Conservation (phyloP, 768 basidiomycete genomes). For the Austroboletus festivus region DNA sequence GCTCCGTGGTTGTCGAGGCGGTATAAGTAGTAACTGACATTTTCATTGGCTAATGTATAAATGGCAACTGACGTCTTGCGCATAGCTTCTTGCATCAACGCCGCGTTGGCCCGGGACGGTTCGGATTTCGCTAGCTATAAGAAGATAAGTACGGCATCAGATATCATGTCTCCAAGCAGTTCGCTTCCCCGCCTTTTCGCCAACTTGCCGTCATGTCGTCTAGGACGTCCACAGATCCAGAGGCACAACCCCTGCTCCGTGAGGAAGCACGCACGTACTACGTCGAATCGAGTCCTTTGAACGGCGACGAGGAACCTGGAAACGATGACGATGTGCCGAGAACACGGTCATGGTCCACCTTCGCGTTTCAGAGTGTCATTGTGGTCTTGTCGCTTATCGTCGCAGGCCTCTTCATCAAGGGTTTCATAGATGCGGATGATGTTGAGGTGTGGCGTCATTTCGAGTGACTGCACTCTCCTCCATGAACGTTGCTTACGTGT, state of each 20-base stretch:
- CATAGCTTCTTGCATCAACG: too few species aligned
- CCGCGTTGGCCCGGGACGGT: too few species aligned
- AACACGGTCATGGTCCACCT: constrained; percentile 9
- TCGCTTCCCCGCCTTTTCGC: constrained; percentile 7
- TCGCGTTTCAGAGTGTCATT: constrained; percentile 33
- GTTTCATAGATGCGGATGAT: constrained; percentile 66
- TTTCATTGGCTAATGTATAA: too few species aligned
- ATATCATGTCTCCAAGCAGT: not conserved
- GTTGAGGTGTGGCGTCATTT: constrained; percentile 47
- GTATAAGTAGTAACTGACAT: too few species aligned
- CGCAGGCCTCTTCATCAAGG: constrained; percentile 60
- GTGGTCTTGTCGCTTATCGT: constrained; percentile 36
- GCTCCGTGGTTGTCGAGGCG: too few species aligned
- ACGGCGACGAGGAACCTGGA: constrained; percentile 19
- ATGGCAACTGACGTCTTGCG: too few species aligned
- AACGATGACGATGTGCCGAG: constrained; percentile 6
- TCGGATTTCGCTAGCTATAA: too few species aligned
- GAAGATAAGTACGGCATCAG: too few species aligned
- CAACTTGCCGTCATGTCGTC: constrained; percentile 26
- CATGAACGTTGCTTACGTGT: constrained; percentile 45
- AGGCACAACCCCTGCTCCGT: constrained; percentile 26
- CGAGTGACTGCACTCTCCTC: constrained; percentile 20
- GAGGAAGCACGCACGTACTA: constrained; percentile 16
- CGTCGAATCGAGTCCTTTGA: not conserved
- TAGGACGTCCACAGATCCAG: constrained; percentile 5